Conservation (phyloP, 139 green algal genomes). For the Pedinophyceae sp. region DNA sequence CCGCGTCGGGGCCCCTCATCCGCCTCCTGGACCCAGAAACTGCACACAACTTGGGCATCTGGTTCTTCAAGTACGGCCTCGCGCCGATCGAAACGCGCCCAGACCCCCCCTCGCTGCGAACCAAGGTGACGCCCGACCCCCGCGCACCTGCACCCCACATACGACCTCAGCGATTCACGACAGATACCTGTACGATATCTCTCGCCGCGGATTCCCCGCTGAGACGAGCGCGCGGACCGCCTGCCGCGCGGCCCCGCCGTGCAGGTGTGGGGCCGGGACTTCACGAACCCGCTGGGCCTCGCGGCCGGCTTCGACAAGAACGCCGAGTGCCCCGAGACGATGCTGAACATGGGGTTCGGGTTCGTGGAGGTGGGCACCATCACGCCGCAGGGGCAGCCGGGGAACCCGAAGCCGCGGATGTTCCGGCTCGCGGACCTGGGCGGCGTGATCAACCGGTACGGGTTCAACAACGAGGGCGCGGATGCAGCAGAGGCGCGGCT, state of each 20-base stretch:
- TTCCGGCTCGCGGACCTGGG: constrained; percentile 57
- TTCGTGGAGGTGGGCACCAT: constrained; percentile 87
- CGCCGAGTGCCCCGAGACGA: constrained; percentile 51
- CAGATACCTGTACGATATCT: background rate
- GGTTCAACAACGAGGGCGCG: constrained; percentile 88
- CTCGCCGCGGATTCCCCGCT: background rate
- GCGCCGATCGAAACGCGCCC: constrained; percentile 44
- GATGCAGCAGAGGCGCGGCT: constrained; percentile 56
- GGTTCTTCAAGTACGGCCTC: constrained; percentile 35
- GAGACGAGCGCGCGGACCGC: background rate
- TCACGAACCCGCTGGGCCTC: constrained; percentile 83
- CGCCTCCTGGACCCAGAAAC: constrained; percentile 62
- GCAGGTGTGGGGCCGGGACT: constrained; percentile 46
- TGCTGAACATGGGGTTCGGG: constrained; percentile 80
- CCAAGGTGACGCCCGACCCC: constrained; percentile 5
- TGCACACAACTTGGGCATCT: constrained; percentile 53
- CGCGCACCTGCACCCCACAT: background rate
- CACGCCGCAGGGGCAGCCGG: constrained; percentile 78
- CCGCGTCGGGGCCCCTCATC: constrained; percentile 29
- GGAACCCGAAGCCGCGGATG: constrained; percentile 78
- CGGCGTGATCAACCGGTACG: constrained; percentile 90
- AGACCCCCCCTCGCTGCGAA: constrained; percentile 40
- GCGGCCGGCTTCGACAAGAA: constrained; percentile 97
- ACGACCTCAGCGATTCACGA: too few relatives aligned
- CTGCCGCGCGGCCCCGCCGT: background rate